A percentile compares a stretch with the other conserved stretches of the same genome.
Evolutionary conservation across 2,329 filamentous ascomycete genomes (phyloP).

Genomic region (Kalmusia sp.): DNA sequence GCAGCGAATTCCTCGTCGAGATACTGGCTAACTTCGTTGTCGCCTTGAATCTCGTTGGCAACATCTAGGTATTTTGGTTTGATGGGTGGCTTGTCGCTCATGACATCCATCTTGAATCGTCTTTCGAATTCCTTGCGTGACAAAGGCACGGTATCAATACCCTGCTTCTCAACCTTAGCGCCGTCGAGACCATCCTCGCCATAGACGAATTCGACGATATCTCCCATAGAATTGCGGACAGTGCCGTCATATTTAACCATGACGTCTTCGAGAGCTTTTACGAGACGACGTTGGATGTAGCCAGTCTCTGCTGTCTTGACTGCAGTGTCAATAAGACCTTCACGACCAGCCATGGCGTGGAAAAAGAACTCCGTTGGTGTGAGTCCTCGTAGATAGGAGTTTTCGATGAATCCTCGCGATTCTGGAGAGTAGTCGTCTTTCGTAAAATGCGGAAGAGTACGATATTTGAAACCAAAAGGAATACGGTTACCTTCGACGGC

Average conservation of each 20-base stretch:
- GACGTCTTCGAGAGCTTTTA: constrained; percentile 97
- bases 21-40: constrained; percentile 83
- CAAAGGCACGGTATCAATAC: constrained; percentile 83
- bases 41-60: constrained; percentile 83
- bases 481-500: constrained; percentile 99
- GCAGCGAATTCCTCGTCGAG: constrained; percentile 89
- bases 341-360: constrained; percentile 99
- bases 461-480: constrained; percentile 98
- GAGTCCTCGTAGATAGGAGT: constrained; percentile 94
- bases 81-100: constrained; percentile 71
- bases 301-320: constrained; percentile 99
- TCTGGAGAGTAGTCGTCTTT: constrained; percentile 99
- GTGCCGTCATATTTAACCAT: constrained; percentile 98
- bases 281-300: constrained; percentile 97
- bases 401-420: constrained; percentile 96
- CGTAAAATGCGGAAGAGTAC: constrained; percentile 95
- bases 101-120: constrained; percentile 86
- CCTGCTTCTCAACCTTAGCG: constrained; percentile 90
- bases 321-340: constrained; percentile 98
- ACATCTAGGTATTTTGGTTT: constrained; percentile 79
- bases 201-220: constrained; percentile 96
- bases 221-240: constrained; percentile 93
- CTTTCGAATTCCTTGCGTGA: constrained; percentile 79
- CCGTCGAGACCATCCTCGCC: constrained; percentile 97
- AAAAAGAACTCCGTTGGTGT: constrained; percentile 99